Base-by-base conservation (phyloP, 306 rosid species). In the Crotalaria pallida region DNA sequence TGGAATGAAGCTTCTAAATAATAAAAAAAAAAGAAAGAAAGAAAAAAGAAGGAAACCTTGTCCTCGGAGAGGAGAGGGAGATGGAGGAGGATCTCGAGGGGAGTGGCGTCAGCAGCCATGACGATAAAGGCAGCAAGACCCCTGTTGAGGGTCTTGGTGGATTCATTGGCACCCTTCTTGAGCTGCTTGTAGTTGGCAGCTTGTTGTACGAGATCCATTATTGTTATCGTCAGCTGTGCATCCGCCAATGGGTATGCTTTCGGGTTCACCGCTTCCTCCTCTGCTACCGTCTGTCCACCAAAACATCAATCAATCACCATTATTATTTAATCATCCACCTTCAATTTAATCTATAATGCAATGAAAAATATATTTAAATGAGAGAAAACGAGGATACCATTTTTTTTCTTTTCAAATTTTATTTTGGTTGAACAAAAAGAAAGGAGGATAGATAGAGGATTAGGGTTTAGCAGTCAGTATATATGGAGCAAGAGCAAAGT, bases 181-280 rank as follows among this genome's bases (percentile, higher is more conserved):
- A 93, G 92, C 80, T 93, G 98, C 83, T 93, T 88, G 71, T 90
- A 88, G 69, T 93, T 88, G 9, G 96, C 77, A 50, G 97, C 96
- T 74, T 93, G 98, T 63, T 93, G 98, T 77, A 90, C 87, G 69
- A 93, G 96, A 36, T 93, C 97, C 66, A 93, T 36, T 3, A 90
- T 90, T 13, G 97, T 90, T 56, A 90, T 87, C 0, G 88, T 69
- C 19, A 93, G 85, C 69, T 93, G 97, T 0, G 97, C 77, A 65
- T 93, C 96, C 0, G 94, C 96, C 87, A 90, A 70, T 16, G 97
- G 98, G 56, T 93, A 93, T 0, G 94, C 97, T 48, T 93, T 90
- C 1, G 98, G 88, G 75, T 90, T 90, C 53, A 88, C n/a, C n/a
- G n/a, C 96, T 71, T 85, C 77, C 59, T 90, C 98, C 67, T 81